These are phyloP conservation scores for Termitomyces sp. DNA, from an alignment of 768 basidiomycete species.

Conservation along the genomic window DNA sequence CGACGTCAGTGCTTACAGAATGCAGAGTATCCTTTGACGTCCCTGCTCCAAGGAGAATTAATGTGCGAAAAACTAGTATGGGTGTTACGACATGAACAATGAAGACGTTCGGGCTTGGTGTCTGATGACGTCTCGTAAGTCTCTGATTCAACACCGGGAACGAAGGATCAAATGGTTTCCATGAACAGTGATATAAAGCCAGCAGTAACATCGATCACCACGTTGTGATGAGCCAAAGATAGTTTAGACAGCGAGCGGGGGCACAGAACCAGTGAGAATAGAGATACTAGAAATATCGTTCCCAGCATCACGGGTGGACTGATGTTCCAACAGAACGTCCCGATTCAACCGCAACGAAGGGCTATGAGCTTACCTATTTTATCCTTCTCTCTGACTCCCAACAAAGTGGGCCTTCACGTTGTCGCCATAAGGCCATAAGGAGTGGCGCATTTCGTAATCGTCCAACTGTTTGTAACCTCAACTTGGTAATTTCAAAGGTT, in stretches of 20 bases:
- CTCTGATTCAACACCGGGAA: background rate
- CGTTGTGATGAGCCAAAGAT: conserved; percentile 4
- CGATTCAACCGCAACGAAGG: conserved; percentile 6
- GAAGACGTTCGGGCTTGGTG: too few species aligned
- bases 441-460: conserved; percentile 10
- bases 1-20: too few species aligned
- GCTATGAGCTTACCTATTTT: background rate
- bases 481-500: background rate
- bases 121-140: background rate
- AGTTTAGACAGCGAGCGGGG: conserved; percentile 1
- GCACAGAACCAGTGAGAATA: background rate
- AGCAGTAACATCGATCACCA: background rate
- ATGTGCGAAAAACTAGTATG: background rate
- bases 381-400: background rate
- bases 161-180: conserved; percentile 7
- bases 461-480: background rate
- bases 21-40: background rate
- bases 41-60: background rate
- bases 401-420: background rate
- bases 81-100: background rate
- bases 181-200: background rate
- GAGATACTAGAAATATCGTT: background rate
- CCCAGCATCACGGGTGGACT: conserved; percentile 7
- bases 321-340: background rate
- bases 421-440: too few species aligned